phyloP scores from a whole-genome alignment of 345 rosid genomes.

The Triadica sebifera region DNA sequence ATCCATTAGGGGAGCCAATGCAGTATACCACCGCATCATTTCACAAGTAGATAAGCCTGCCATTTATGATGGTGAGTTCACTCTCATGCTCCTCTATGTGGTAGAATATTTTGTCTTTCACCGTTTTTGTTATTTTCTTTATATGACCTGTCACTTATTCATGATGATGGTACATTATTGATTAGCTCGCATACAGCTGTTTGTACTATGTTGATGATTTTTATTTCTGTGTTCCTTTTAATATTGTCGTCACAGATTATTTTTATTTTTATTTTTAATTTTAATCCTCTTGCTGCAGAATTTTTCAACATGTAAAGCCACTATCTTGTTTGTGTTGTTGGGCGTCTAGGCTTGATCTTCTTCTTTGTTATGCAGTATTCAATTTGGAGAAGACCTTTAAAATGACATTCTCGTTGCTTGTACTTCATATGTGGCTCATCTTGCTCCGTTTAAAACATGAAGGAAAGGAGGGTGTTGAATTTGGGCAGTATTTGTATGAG shows the following conservation, averaged over 20 bases:
- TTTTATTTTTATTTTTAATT: no score
- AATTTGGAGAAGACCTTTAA: constrained; percentile 92
- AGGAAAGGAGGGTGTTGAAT: constrained; percentile 86
- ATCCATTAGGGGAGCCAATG: constrained; percentile 81
- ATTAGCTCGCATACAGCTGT: neutral
- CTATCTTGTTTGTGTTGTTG: neutral
- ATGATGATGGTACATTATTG: neutral
- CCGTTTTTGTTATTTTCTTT: neutral
- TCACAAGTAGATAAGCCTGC: constrained; percentile 75
- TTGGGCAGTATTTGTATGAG: constrained; percentile 89
- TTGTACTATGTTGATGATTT: neutral
- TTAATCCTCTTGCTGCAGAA: no score
- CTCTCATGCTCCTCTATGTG: neutral
- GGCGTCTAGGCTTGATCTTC: no score
- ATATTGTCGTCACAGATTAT: neutral
- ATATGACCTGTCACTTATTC: neutral
- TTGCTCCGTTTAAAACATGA: constrained; percentile 82
- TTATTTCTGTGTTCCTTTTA: neutral
- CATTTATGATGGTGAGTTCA: constrained; percentile 66
- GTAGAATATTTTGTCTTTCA: neutral
- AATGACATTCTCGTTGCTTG: constrained; percentile 77
- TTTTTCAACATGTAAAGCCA: no score
- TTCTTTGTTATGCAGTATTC: constrained; percentile 55
- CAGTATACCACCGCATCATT: constrained; percentile 57
- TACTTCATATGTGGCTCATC: constrained; percentile 90